Conservation (phyloP, 306 rosid species). For the Mimosa bimucronata region DNA sequence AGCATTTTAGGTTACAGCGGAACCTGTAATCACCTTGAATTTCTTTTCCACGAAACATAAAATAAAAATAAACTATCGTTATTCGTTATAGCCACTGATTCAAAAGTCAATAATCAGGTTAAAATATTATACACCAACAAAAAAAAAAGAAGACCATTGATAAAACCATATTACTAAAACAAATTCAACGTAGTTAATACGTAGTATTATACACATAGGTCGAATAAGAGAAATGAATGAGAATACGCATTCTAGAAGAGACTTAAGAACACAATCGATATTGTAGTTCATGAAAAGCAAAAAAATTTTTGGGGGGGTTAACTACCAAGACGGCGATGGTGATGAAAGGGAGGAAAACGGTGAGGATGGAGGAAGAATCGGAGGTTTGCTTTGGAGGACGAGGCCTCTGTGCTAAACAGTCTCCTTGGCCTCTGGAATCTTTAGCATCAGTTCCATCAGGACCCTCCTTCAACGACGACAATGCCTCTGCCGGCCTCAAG, state of each 20-base stretch:
- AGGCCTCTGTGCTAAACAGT: no score
- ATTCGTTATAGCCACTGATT: not conserved
- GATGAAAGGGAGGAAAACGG: slow-evolving; percentile 45
- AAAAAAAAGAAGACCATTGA: no score
- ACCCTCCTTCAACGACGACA: slow-evolving; percentile 95
- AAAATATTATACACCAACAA: no score
- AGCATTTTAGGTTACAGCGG: not conserved
- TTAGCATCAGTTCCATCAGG: slow-evolving; percentile 78
- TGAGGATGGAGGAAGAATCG: slow-evolving; percentile 41
- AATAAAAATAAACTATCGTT: no score
- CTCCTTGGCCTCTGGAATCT: slow-evolving; percentile 75
- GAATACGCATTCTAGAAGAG: not conserved
- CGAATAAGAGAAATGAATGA: no score
- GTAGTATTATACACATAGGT: no score
- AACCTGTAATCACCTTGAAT: not conserved
- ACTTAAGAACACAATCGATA: not conserved
- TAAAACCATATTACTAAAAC: no score
- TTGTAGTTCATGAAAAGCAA: not conserved
- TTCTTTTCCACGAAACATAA: not conserved
- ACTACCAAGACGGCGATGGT: slow-evolving; percentile 58
- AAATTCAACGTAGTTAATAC: no score
- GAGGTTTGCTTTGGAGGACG: slow-evolving; percentile 44
- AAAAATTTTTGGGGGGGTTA: not conserved
- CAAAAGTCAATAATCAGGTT: no score
- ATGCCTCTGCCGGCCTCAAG: slow-evolving; percentile 78